Conservation (phyloP, 352 stramenopile species). For the Phytopythium boreale region DNA sequence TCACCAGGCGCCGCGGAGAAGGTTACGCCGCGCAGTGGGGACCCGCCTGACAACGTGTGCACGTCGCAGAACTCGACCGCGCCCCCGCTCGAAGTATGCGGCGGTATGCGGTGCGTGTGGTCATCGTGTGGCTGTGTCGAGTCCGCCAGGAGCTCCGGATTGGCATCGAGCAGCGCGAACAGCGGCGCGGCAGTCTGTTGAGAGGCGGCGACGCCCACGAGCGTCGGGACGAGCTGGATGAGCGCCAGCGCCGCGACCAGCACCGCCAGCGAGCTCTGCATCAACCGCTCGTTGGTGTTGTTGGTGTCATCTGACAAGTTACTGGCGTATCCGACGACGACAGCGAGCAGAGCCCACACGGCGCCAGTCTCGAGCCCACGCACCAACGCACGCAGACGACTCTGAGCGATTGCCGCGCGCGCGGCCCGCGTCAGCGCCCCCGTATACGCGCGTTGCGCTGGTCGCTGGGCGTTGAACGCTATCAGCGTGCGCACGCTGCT, state of each 20-base stretch:
- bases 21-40: slow-evolving; percentile 26
- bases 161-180: slow-evolving; percentile 13
- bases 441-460: slow-evolving; percentile 19
- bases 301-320: not conserved
- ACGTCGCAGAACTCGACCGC: slow-evolving; percentile 18
- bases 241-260: slow-evolving; percentile 18
- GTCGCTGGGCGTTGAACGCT: slow-evolving; percentile 26
- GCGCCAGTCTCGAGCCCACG: slow-evolving; percentile 13
- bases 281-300: slow-evolving; percentile 6
- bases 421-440: slow-evolving; percentile 12
- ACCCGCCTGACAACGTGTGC: slow-evolving; percentile 1
- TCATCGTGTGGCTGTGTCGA: slow-evolving; percentile 2
- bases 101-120: slow-evolving; percentile 4
- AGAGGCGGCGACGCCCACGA: slow-evolving; percentile 8
- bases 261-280: slow-evolving; percentile 13
- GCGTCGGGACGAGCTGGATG: slow-evolving; percentile 14
- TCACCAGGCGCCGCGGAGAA: slow-evolving; percentile 32
- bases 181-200: slow-evolving; percentile 14
- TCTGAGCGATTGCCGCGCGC: slow-evolving; percentile 5
- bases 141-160: slow-evolving; percentile 1
- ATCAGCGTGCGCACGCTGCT: slow-evolving; percentile 24
- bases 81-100: slow-evolving; percentile 8
- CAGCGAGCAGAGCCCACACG: slow-evolving; percentile 21
- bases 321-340: slow-evolving; percentile 23
- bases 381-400: slow-evolving; percentile 13